phyloP scores from a whole-genome alignment of 2,329 filamentous ascomycete species.

The Amphichorda felina region DNA sequence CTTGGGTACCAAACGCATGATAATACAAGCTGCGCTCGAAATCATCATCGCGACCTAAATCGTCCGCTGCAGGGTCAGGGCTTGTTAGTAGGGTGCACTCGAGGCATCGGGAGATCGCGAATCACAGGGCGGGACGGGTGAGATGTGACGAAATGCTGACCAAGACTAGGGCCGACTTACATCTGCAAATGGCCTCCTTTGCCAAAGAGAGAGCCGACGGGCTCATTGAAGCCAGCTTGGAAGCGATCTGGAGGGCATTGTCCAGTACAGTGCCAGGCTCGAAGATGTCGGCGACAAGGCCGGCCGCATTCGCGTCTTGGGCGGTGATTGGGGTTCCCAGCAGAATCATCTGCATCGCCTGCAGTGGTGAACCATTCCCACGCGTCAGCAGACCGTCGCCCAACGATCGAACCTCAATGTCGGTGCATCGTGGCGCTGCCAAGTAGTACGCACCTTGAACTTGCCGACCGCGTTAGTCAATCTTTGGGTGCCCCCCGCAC shows the following conservation, averaged over 20 bases:
- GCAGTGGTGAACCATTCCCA: neutral
- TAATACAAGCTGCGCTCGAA: slow-evolving; percentile 23
- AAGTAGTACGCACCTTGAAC: slow-evolving; percentile 24
- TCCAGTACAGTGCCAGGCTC: slow-evolving; percentile 13
- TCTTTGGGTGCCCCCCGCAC: slow-evolving; percentile 26
- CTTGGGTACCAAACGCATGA: slow-evolving; percentile 18
- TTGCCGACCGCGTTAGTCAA: slow-evolving; percentile 27
- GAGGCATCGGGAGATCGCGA: neutral
- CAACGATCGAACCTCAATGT: neutral
- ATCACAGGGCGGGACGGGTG: neutral
- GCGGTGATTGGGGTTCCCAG: slow-evolving; percentile 13
- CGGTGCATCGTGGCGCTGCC: neutral
- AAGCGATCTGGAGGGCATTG: slow-evolving; percentile 11
- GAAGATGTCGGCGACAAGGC: slow-evolving; percentile 14
- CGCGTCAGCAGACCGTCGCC: neutral
- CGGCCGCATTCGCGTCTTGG: slow-evolving; percentile 12
- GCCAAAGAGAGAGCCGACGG: slow-evolving; percentile 13
- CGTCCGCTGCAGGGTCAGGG: slow-evolving; percentile 9
- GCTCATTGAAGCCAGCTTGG: slow-evolving; percentile 11
- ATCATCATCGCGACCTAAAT: slow-evolving; percentile 14
- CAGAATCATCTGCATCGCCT: slow-evolving; percentile 18
- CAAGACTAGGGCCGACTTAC: slow-evolving; percentile 6
- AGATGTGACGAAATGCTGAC: neutral
- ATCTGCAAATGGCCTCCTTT: slow-evolving; percentile 16
- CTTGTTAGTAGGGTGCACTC: neutral